Conservation (phyloP, 352 stramenopile genomes). For the Phytophthora podocarpi region DNA sequence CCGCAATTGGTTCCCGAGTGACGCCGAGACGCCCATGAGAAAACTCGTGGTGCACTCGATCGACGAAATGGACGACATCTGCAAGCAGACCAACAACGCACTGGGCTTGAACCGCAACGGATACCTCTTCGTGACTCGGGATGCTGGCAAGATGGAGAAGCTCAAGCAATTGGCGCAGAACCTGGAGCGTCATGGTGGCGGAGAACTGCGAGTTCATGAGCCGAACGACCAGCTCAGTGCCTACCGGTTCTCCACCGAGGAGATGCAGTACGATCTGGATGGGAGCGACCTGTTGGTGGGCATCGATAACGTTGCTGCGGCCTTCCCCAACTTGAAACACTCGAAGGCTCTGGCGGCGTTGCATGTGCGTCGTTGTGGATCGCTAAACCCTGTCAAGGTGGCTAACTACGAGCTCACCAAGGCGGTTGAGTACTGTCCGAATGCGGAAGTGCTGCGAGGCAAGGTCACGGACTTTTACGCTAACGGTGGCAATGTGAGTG, state of each 20-base stretch:
- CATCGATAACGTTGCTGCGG: slow-evolving; percentile 57
- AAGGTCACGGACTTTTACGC: slow-evolving; percentile 68
- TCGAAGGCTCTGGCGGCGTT: slow-evolving; percentile 63
- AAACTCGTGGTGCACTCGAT: slow-evolving; percentile 77
- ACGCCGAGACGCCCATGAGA: slow-evolving; percentile 66
- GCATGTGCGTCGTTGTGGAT: slow-evolving; percentile 74
- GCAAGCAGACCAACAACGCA: slow-evolving; percentile 60
- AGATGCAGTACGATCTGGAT: slow-evolving; percentile 67
- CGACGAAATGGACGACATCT: slow-evolving; percentile 74
- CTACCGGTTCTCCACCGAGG: slow-evolving; percentile 52
- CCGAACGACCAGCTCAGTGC: slow-evolving; percentile 34
- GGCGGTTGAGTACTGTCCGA: slow-evolving; percentile 63
- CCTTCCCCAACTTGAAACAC: slow-evolving; percentile 65
- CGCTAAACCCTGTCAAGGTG: slow-evolving; percentile 73
- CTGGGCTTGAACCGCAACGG: slow-evolving; percentile 81
- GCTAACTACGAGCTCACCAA: slow-evolving; percentile 73
- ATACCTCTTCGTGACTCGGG: slow-evolving; percentile 77
- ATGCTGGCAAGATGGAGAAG: slow-evolving; percentile 51
- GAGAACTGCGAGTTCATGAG: slow-evolving; percentile 55
- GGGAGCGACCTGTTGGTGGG: slow-evolving; percentile 70
- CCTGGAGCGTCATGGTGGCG: slow-evolving; percentile 57
- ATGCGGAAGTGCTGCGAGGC: slow-evolving; percentile 58
- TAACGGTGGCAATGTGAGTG: slow-evolving; percentile 51
- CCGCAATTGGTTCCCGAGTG: slow-evolving; percentile 83
- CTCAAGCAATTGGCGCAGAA: slow-evolving; percentile 54